A percentile compares a stretch with the other conserved stretches of the same genome.
Conservation (phyloP, 1,139 yeast species). For the Wickerhamomyces sp. region DNA sequence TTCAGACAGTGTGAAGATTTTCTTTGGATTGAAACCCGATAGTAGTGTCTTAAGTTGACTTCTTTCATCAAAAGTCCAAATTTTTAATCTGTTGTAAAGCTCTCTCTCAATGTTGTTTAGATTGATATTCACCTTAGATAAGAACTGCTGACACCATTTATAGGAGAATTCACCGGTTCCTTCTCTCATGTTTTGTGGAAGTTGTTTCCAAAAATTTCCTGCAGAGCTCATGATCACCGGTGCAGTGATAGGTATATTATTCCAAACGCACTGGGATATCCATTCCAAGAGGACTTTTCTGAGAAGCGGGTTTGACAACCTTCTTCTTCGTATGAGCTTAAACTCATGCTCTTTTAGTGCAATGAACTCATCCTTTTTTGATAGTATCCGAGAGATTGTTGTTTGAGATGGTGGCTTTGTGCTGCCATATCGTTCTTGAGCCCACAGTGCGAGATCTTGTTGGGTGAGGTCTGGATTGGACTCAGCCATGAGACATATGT, state of each 20-base stretch:
- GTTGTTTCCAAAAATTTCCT: slow-evolving; percentile 56
- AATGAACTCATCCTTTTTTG: slow-evolving; percentile 54
- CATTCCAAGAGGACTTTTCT: slow-evolving; percentile 60
- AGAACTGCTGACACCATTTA: slow-evolving; percentile 61
- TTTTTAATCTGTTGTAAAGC: slow-evolving; percentile 44
- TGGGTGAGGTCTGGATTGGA: slow-evolving; percentile 66
- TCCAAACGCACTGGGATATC: slow-evolving; percentile 69
- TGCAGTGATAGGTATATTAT: slow-evolving; percentile 58
- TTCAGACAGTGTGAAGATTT: slow-evolving; percentile 59
- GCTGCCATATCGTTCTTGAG: slow-evolving; percentile 48
- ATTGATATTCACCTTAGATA: slow-evolving; percentile 50
- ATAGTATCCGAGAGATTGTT: slow-evolving; percentile 57
- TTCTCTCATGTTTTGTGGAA: slow-evolving; percentile 50
- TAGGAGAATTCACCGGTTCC: slow-evolving; percentile 63
- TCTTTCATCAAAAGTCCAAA: slow-evolving; percentile 62
- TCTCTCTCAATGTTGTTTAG: slow-evolving; percentile 44
- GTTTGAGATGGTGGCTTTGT: slow-evolving; percentile 61
- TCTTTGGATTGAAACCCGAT: slow-evolving; percentile 42
- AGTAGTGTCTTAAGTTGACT: slow-evolving; percentile 33
- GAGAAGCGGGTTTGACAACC: slow-evolving; percentile 51
- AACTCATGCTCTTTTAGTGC: slow-evolving; percentile 57
- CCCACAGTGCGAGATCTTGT: slow-evolving; percentile 64
- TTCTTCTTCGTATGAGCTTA: slow-evolving; percentile 49
- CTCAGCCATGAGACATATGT: slow-evolving; percentile 63
- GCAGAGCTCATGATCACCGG: slow-evolving; percentile 65